phyloP scores from a whole-genome alignment of 805 yeast species.

The Lachancea nothofagi region DNA sequence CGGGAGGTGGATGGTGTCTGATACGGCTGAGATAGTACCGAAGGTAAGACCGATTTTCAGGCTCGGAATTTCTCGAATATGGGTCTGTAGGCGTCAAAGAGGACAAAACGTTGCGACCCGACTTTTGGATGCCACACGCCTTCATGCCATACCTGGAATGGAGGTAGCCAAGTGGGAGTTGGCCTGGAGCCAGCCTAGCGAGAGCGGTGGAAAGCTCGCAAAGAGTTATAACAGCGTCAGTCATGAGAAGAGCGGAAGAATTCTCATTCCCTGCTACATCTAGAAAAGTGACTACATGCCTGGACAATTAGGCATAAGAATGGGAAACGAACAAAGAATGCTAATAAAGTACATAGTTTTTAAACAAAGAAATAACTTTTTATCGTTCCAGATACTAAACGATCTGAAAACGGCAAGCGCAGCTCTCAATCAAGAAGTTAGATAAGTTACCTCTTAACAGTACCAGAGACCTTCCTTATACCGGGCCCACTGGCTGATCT shows the following conservation, averaged over 20 bases:
- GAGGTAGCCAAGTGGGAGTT: slow-evolving; percentile 38
- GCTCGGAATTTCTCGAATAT: slow-evolving; percentile 47
- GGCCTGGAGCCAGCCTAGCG: slow-evolving; percentile 72
- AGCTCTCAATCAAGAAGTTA: no score
- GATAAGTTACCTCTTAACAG: slow-evolving; percentile 21
- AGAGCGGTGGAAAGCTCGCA: slow-evolving; percentile 58
- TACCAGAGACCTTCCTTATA: slow-evolving; percentile 33
- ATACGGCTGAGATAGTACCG: slow-evolving; percentile 47
- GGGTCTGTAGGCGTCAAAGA: slow-evolving; percentile 42
- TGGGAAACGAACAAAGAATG: no score
- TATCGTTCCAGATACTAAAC: no score
- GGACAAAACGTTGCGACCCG: slow-evolving; percentile 44
- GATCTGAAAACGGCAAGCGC: no score
- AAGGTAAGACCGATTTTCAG: slow-evolving; percentile 36
- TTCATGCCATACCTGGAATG: slow-evolving; percentile 46
- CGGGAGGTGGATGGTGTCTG: slow-evolving; percentile 57
- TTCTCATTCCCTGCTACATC: slow-evolving; percentile 30
- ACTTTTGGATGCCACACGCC: slow-evolving; percentile 41
- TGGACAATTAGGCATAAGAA: no score
- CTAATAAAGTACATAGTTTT: no score
- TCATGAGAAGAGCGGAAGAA: slow-evolving; percentile 40
- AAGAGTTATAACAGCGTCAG: slow-evolving; percentile 46
- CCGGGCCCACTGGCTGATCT: slow-evolving; percentile 33
- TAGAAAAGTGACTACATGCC: no score
- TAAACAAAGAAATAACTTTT: no score